A percentile compares a stretch with the other conserved stretches of the same genome.
Conservation (phyloP, 139 green algal genomes). For the Chlamydomonas eustigma region DNA sequence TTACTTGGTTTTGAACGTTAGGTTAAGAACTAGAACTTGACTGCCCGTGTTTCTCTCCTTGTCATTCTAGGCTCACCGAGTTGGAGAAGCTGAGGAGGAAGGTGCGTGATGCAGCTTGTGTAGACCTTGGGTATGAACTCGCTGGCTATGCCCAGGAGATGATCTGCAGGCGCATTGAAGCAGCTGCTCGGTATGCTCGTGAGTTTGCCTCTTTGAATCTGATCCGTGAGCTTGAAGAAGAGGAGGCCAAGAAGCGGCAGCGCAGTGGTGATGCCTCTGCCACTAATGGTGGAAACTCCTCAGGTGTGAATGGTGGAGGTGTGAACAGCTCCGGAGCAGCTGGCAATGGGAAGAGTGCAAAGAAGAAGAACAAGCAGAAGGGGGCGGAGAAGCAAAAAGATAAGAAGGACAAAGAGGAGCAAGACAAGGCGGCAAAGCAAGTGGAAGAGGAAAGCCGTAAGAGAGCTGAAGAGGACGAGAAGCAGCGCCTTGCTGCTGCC, state of each 20-base stretch:
- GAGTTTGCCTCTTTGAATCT: slow-evolving; percentile 57
- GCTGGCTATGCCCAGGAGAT: slow-evolving; percentile 3
- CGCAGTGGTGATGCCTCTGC: neutral
- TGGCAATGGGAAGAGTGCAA: slow-evolving; percentile 14
- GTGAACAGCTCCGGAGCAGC: neutral
- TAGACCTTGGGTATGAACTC: slow-evolving; percentile 46
- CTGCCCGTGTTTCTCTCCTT: too few species aligned
- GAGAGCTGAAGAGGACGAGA: slow-evolving; percentile 44
- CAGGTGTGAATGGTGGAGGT: neutral
- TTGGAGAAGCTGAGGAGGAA: slow-evolving; percentile 43
- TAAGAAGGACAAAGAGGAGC: slow-evolving; percentile 27
- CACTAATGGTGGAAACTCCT: neutral
- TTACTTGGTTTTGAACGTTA: too few species aligned
- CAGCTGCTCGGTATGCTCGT: slow-evolving; percentile 31
- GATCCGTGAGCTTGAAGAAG: slow-evolving; percentile 60
- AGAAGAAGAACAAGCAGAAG: slow-evolving; percentile 42
- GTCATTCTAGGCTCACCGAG: slow-evolving; percentile 35
- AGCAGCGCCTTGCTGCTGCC: slow-evolving; percentile 46
- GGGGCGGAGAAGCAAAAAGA: slow-evolving; percentile 5
- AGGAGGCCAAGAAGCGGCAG: slow-evolving; percentile 8
- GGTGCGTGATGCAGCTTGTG: slow-evolving; percentile 43
- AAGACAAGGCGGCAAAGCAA: slow-evolving; percentile 19
- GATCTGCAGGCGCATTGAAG: slow-evolving; percentile 38
- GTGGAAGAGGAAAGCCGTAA: slow-evolving; percentile 41
- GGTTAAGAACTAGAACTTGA: too few species aligned